These are phyloP conservation scores for Talaromyces islandicus DNA, from an alignment of 2,329 filamentous ascomycete species.

Conservation along the genomic window DNA sequence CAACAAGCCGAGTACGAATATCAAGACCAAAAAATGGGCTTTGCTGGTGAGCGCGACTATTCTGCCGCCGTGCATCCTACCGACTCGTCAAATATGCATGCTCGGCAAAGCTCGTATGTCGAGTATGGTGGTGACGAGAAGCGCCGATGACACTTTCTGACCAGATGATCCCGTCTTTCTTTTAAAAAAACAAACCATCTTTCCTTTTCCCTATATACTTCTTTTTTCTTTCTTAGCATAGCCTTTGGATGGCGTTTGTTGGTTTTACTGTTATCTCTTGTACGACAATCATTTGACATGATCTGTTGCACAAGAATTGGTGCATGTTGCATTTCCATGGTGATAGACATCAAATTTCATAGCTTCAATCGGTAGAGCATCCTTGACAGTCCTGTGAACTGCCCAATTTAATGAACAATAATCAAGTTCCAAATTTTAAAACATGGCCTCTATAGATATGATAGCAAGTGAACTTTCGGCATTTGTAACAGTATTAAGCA, in stretches of 20 bases:
- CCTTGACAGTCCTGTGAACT: not conserved
- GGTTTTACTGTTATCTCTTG: too few species aligned
- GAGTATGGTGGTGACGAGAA: constrained; percentile 32
- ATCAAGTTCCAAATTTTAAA: not conserved
- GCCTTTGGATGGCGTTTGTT: not conserved
- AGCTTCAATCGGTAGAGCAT: not conserved
- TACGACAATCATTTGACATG: too few species aligned
- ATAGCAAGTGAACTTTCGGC: too few species aligned
- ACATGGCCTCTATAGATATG: not conserved
- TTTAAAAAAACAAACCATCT: too few species aligned
- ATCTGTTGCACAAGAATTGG: constrained; percentile 1
- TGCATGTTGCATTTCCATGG: not conserved
- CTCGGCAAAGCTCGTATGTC: constrained; percentile 31
- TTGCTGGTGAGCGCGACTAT: constrained; percentile 33
- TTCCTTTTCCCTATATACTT: not conserved
- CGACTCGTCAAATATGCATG: constrained; percentile 15
- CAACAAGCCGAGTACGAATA: constrained; percentile 20
- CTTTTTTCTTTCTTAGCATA: not conserved
- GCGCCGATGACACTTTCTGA: not conserved
- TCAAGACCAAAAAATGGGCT: constrained; percentile 39
- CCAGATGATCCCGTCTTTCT: not conserved
- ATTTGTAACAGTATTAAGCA: too few species aligned
- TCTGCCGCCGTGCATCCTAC: constrained; percentile 17
- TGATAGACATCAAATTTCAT: not conserved
- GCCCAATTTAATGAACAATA: not conserved